These are phyloP conservation scores for Acanthamoeba royreba DNA, from an alignment of 208 protist species.

Conservation along the genomic window DNA sequence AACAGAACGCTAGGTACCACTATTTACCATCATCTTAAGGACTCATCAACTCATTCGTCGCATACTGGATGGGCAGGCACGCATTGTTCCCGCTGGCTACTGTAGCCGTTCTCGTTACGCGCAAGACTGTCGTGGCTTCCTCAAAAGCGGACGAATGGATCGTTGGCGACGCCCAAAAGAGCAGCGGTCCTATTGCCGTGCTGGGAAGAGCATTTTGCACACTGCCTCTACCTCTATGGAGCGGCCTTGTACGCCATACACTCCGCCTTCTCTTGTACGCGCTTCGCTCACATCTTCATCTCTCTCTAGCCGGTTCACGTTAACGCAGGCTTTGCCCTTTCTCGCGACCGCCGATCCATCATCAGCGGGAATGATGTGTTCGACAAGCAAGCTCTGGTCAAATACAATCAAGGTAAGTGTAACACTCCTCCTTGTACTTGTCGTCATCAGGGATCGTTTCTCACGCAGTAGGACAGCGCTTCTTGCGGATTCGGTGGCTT, in stretches of 20 bases:
- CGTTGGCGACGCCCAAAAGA: neutral
- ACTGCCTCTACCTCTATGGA: constrained; percentile 1
- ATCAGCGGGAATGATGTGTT: constrained; percentile 6
- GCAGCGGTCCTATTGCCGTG: neutral
- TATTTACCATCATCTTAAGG: neutral
- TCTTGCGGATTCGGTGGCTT: neutral
- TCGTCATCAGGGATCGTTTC: neutral
- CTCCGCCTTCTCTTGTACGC: neutral
- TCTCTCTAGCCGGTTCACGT: neutral
- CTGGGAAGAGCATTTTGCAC: neutral
- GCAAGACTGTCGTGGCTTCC: neutral
- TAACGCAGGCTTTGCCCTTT: constrained; percentile 22
- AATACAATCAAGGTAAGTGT: constrained; percentile 15
- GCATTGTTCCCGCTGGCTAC: neutral
- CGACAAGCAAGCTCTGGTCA: neutral
- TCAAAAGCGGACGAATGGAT: neutral
- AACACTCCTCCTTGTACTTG: neutral
- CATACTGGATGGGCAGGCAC: neutral
- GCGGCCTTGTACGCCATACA: neutral
- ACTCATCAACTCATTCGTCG: neutral
- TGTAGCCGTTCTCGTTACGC: neutral
- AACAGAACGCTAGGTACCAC: neutral
- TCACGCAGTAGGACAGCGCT: neutral
- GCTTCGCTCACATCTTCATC: neutral
- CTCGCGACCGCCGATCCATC: constrained; percentile 6